A percentile compares a stretch with the other conserved stretches of the same genome.
Conservation (phyloP, 2,329 filamentous ascomycete species). For the Helicocarpus griseus region DNA sequence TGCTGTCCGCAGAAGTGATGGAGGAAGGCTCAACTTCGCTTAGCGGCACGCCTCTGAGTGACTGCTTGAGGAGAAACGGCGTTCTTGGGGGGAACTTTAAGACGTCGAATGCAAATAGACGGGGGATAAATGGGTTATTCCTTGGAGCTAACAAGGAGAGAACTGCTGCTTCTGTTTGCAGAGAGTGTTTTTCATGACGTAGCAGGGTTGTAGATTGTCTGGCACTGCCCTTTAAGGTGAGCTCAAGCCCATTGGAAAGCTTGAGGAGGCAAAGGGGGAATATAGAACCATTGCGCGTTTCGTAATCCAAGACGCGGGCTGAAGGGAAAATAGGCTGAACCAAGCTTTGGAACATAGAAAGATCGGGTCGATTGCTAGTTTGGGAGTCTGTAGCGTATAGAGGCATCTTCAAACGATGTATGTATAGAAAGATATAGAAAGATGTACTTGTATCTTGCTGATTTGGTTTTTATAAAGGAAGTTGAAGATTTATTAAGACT, state of each 20-base stretch:
- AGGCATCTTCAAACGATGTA: background rate
- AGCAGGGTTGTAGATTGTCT: conserved; percentile 27
- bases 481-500: no score
- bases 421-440: background rate
- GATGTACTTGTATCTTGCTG: no score
- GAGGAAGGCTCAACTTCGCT: conserved; percentile 19
- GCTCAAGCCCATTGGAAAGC: conserved; percentile 28
- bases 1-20: conserved; percentile 22
- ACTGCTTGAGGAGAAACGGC: conserved; percentile 30
- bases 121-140: conserved; percentile 26
- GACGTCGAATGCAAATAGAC: conserved; percentile 28
- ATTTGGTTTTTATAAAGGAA: no score
- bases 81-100: conserved; percentile 18
- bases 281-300: conserved; percentile 21
- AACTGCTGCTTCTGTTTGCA: conserved; percentile 32
- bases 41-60: conserved; percentile 25
- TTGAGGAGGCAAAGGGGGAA: conserved; percentile 27
- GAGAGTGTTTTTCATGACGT: conserved; percentile 28
- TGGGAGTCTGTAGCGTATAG: background rate
- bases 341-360: conserved; percentile 3
- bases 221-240: conserved; percentile 31
- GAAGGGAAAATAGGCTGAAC: conserved; percentile 22
- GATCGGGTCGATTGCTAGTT: background rate
- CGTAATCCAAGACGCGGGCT: conserved; percentile 20
- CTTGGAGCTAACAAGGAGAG: conserved; percentile 27